Evolutionary conservation across 768 basidiomycete species (phyloP).

Genomic region (Fomitopsis serialis): DNA sequence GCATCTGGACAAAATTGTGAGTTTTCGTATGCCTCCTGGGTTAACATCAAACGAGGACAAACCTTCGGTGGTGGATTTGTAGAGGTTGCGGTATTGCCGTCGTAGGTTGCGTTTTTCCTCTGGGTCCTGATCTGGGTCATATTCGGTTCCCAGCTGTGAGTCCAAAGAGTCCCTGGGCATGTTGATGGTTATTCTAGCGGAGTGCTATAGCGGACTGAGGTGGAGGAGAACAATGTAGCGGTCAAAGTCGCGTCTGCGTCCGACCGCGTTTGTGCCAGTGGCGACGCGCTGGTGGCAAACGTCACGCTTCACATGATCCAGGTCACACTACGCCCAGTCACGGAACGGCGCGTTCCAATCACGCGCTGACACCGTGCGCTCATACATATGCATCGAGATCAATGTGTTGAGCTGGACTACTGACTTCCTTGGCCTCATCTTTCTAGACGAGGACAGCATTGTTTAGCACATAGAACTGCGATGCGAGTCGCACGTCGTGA

Average conservation of each 20-base stretch:
- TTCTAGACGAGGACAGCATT: no score
- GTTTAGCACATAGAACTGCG: no score
- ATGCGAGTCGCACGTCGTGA: no score
- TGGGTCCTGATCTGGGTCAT: slow-evolving; percentile 83
- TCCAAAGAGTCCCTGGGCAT: neutral
- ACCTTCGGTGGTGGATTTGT: slow-evolving; percentile 59
- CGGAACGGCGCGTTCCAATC: no score
- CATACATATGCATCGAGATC: no score
- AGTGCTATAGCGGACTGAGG: neutral
- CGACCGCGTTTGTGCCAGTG: no score
- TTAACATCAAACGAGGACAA: slow-evolving; percentile 8
- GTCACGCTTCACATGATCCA: no score
- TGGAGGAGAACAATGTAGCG: neutral
- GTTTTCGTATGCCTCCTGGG: neutral
- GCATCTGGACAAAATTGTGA: neutral
- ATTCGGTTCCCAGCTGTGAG: slow-evolving; percentile 20
- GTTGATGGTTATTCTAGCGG: neutral
- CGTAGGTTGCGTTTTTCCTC: slow-evolving; percentile 73
- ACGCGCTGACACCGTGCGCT: no score
- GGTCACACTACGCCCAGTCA: no score
- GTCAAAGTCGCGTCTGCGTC: neutral
- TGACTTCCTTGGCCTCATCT: no score
- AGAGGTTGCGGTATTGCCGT: slow-evolving; percentile 65
- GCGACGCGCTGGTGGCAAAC: no score
- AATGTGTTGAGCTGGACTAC: no score